These are phyloP conservation scores for Macrolepiota dolichaula DNA, from an alignment of 768 basidiomycete genomes.

Conservation along the genomic window DNA sequence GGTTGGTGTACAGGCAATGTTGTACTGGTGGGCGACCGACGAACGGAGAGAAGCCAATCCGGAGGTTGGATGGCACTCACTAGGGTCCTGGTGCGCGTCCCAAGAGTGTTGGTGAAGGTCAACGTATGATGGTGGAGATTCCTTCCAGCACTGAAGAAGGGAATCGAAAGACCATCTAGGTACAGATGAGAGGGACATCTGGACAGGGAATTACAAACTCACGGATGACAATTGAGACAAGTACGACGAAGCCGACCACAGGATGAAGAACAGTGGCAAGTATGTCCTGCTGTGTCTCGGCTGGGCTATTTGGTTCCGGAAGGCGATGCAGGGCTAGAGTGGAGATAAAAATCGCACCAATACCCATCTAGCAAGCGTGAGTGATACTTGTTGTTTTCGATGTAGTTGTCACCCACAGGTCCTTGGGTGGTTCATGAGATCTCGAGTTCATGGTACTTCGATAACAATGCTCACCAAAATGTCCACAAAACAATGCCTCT, in stretches of 20 bases:
- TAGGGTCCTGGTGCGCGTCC: background rate
- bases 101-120: conserved; percentile 38
- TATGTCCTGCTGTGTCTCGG: conserved; percentile 64
- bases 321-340: conserved; percentile 65
- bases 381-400: background rate
- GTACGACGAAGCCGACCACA: conserved; percentile 83
- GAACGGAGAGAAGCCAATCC: conserved; percentile 40
- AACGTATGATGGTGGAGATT: conserved; percentile 23
- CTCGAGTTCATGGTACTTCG: background rate
- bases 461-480: conserved; percentile 64
- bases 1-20: conserved; percentile 2
- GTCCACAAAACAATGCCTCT: conserved; percentile 88
- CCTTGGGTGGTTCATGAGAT: conserved; percentile 28
- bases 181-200: background rate
- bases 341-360: conserved; percentile 86
- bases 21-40: conserved; percentile 7
- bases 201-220: conserved; percentile 20
- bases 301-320: conserved; percentile 54
- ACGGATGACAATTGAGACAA: conserved; percentile 85
- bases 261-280: conserved; percentile 75
- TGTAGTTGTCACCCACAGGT: conserved; percentile 38
- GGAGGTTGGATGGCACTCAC: conserved; percentile 33
- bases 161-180: conserved; percentile 67
- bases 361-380: conserved; percentile 66
- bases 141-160: conserved; percentile 57